Conservation (phyloP, 257 asterid species). For the Petunia axillaris region DNA sequence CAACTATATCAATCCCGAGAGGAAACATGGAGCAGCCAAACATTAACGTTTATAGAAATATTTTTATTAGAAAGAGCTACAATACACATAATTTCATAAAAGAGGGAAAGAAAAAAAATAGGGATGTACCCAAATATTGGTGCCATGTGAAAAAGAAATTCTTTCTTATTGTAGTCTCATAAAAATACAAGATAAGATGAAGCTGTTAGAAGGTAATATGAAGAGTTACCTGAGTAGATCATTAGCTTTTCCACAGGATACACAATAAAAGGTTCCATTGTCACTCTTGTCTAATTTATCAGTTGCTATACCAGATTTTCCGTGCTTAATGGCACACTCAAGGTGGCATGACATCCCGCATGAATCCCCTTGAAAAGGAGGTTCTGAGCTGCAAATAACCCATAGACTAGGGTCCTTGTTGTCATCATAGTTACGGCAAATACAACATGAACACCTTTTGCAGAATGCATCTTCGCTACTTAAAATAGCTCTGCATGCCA, state of each 20-base stretch:
- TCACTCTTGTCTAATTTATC: slow-evolving; percentile 59
- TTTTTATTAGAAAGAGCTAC: not conserved
- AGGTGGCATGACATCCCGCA: slow-evolving; percentile 98
- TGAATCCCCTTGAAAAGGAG: slow-evolving; percentile 70
- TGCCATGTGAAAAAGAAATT: not conserved
- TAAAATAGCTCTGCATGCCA: slow-evolving; percentile 85
- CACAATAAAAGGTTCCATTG: slow-evolving; percentile 84
- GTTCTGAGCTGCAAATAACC: slow-evolving; percentile 85
- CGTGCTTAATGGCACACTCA: slow-evolving; percentile 80
- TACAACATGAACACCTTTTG: slow-evolving; percentile 97
- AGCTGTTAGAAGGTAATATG: slow-evolving; percentile 9
- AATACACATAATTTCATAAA: not conserved
- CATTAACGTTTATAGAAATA: not conserved
- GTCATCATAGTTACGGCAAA: slow-evolving; percentile 78
- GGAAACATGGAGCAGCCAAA: not conserved
- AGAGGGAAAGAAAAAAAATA: not conserved
- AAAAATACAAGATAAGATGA: slow-evolving; percentile 10
- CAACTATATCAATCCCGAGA: not conserved
- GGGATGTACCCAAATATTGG: not conserved
- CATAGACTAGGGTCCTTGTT: slow-evolving; percentile 96
- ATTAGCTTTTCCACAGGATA: slow-evolving; percentile 83
- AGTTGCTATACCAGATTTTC: slow-evolving; percentile 64
- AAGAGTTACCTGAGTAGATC: slow-evolving; percentile 74
- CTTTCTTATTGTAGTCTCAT: slow-evolving; percentile 8
- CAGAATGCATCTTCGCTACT: slow-evolving; percentile 57